Base-by-base conservation (phyloP, 2,329 filamentous ascomycete genomes). In the Colletotrichum phormii region DNA sequence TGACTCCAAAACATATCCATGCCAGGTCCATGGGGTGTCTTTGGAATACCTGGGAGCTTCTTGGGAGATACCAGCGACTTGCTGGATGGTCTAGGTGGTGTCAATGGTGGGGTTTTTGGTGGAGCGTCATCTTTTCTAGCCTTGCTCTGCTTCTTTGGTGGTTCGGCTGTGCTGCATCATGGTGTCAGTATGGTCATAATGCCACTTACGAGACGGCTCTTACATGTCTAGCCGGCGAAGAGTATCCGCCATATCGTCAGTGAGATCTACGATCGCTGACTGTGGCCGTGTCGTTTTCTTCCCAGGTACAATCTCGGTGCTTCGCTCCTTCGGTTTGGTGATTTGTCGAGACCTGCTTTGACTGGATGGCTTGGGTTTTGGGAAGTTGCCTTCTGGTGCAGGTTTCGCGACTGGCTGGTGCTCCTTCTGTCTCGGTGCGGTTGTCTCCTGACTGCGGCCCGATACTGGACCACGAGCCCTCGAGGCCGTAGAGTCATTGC, bases 1-100 rank as follows among this genome's bases (percentile, higher is more conserved):
- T 88, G 87, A 64, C 84, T 84, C 91, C 90, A 92, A 77, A 92
- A 92, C 7, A 82, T 83, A 73, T 92, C 90, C 51, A 86, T 86
- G 64, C 82, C 88, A 26, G 86, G 86, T 31, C 84, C 81, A 70
- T 91, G 86, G 3, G 89, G 88, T 1, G 89, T 88, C 46, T 83
- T 82, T 2, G 89, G 89, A 53, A 91, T 89, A 0, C 64, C 66
- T 6, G 75, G 74, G 18, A 73, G 75, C 73, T 83, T 84, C 51
- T 73, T 78, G 2, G 82, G 79, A 4, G 82, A 82, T 6, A 73
- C 53, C 7, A 82, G 73, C 1, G 69, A 54, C 68, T 74, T 76
- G 29, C 9, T 63, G 73, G 76, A 22, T 26, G n/a, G 64, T 64
- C 77, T 33, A 69, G 77, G 54, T 75, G 79, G 72, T 29, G 74